Evolutionary conservation across 1,139 yeast species (phyloP).

Genomic region (Geotrichum carabidarum): DNA sequence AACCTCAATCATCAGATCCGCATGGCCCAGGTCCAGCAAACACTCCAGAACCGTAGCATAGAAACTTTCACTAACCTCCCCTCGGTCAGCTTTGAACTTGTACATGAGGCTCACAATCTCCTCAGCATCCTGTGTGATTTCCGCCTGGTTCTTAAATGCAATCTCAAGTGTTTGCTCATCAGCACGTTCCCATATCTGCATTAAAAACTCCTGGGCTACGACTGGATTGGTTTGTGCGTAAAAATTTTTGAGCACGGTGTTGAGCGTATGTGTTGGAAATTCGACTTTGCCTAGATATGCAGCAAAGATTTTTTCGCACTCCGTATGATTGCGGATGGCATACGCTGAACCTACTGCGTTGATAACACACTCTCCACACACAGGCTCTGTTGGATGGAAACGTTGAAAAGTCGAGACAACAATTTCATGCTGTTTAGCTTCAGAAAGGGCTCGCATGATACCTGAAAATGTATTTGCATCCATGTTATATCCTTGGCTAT

Average conservation of each 20-base stretch:
- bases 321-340: conserved; percentile 1
- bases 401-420: not conserved
- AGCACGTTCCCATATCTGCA: conserved; percentile 14
- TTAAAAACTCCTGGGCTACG: conserved; percentile 9
- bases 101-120: conserved; percentile 13
- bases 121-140: conserved; percentile 3
- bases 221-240: conserved; percentile 11
- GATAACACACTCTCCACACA: not conserved
- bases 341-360: conserved; percentile 7
- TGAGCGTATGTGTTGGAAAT: conserved; percentile 4
- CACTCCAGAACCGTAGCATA: conserved; percentile 13
- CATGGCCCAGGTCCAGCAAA: conserved; percentile 8
- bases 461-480: not conserved
- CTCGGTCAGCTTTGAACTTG: conserved; percentile 4
- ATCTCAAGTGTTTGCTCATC: conserved; percentile 8
- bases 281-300: conserved; percentile 1
- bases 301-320: conserved; percentile 8
- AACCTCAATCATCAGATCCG: conserved; percentile 13
- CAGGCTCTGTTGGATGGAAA: not conserved
- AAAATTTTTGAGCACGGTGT: conserved; percentile 9
- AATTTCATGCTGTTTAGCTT: not conserved
- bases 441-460: not conserved
- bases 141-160: conserved; percentile 8
- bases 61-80: conserved; percentile 2
- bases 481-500: not conserved